Conservation (phyloP, 768 basidiomycete genomes). For the Mycena haematopus region DNA sequence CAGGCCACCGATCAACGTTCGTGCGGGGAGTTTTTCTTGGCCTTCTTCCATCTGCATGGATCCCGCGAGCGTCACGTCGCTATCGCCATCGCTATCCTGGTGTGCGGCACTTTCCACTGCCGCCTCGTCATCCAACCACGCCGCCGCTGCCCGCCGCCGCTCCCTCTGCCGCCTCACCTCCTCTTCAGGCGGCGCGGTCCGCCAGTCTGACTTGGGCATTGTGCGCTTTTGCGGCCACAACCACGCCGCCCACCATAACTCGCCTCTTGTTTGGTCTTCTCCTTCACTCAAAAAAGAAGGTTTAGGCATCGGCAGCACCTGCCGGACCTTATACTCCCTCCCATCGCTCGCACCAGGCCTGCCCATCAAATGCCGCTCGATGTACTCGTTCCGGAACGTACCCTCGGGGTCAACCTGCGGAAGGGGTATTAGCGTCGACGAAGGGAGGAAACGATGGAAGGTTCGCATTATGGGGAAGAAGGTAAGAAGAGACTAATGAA, state of each 20-base stretch:
- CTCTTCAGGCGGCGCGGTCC: slow-evolving; percentile 15
- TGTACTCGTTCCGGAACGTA: slow-evolving; percentile 87
- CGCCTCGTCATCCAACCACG: not conserved
- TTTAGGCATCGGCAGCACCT: slow-evolving; percentile 25
- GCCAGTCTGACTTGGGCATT: slow-evolving; percentile 13
- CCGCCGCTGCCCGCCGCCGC: not conserved
- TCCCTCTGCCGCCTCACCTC: not conserved
- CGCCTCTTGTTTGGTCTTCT: not conserved
- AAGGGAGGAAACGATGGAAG: not conserved
- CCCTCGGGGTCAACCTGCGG: slow-evolving; percentile 71
- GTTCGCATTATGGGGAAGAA: not conserved
- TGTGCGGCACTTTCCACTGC: not conserved
- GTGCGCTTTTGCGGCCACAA: not conserved
- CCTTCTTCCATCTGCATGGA: not conserved
- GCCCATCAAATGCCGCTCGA: slow-evolving; percentile 86
- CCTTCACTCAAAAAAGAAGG: not conserved
- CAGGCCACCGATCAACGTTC: not conserved
- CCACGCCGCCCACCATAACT: not conserved
- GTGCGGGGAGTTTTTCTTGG: slow-evolving; percentile 7
- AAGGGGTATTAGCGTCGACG: not conserved
- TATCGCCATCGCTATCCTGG: slow-evolving; percentile 1
- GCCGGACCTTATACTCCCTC: slow-evolving; percentile 48
- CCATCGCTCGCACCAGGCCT: slow-evolving; percentile 43
- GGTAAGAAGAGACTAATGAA: not conserved
- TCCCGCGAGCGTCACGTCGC: slow-evolving; percentile 17